Evolutionary conservation across 2,329 filamentous ascomycete genomes (phyloP).

Genomic region (Xylariaceae sp.): DNA sequence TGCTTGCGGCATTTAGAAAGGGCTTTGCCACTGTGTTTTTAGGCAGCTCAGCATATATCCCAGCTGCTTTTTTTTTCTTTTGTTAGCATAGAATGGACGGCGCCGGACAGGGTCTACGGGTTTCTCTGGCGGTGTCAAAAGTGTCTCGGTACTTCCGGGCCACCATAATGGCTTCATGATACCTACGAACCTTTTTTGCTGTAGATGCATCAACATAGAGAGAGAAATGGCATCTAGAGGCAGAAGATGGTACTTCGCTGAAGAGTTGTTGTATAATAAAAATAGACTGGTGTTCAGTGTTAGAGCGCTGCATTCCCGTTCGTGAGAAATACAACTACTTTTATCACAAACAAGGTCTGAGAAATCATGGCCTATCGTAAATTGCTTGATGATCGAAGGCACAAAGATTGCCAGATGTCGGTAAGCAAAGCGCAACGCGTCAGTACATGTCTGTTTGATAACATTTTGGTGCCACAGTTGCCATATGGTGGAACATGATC

Average conservation of each 20-base stretch:
- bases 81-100: conserved; percentile 28
- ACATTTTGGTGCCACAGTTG: too few relatives aligned
- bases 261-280: conserved; percentile 28
- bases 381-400: too few relatives aligned
- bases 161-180: conserved; percentile 15
- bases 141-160: conserved; percentile 10
- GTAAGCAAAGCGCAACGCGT: too few relatives aligned
- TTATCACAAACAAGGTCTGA: too few relatives aligned
- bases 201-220: conserved; percentile 29
- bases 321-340: too few relatives aligned
- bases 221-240: conserved; percentile 25
- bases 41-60: conserved; percentile 21
- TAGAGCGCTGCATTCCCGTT: background rate
- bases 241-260: conserved; percentile 24
- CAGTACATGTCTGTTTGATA: too few relatives aligned
- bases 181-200: conserved; percentile 19
- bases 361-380: too few relatives aligned
- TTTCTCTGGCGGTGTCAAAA: conserved; percentile 23
- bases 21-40: conserved; percentile 14
- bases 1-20: conserved; percentile 5
- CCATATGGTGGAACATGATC: too few relatives aligned
- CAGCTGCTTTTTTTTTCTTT: conserved; percentile 23
- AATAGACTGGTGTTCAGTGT: conserved; percentile 25
- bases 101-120: conserved; percentile 25
- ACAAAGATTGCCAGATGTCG: too few relatives aligned